Conservation (phyloP, 139 green algal genomes). For the Nannochloris sp. region DNA sequence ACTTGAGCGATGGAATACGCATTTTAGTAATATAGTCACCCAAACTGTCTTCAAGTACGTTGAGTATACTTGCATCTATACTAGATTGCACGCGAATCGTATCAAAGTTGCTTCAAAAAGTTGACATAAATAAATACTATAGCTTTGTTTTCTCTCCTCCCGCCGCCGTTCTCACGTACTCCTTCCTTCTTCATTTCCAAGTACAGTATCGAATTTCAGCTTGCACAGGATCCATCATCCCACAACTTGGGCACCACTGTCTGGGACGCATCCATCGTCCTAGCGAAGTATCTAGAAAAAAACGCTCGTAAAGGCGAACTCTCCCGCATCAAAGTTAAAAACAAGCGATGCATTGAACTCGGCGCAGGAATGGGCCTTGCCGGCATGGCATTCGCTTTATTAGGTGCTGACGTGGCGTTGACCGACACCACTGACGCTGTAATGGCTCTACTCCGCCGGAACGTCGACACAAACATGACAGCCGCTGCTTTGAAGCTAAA, state of each 20-base stretch:
- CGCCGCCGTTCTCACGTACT: too few relatives aligned
- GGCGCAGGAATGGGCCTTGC: conserved; percentile 71
- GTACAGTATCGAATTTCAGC: conserved; percentile 39
- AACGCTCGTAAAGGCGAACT: conserved; percentile 73
- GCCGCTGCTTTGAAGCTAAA: conserved; percentile 27
- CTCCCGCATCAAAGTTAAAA: conserved; percentile 38
- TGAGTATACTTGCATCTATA: background rate
- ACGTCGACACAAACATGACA: conserved; percentile 70
- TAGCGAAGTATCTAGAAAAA: conserved; percentile 88
- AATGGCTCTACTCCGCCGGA: conserved; percentile 61
- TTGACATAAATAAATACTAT: background rate
- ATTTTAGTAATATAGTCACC: background rate
- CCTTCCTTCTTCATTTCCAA: background rate
- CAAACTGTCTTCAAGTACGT: background rate
- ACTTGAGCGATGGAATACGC: background rate
- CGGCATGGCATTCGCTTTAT: conserved; percentile 40
- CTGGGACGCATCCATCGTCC: conserved; percentile 85
- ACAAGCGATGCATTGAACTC: conserved; percentile 74
- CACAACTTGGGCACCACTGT: conserved; percentile 85
- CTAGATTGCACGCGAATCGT: too few relatives aligned
- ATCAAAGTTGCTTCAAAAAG: too few relatives aligned
- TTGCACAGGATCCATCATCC: conserved; percentile 71
- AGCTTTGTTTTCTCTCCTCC: background rate
- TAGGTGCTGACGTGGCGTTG: conserved; percentile 60
- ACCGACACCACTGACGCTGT: conserved; percentile 57